A percentile compares a stretch with the other conserved stretches of the same genome.
phyloP scores from a whole-genome alignment of 2,329 filamentous ascomycete species.

The Alternaria alternata region DNA sequence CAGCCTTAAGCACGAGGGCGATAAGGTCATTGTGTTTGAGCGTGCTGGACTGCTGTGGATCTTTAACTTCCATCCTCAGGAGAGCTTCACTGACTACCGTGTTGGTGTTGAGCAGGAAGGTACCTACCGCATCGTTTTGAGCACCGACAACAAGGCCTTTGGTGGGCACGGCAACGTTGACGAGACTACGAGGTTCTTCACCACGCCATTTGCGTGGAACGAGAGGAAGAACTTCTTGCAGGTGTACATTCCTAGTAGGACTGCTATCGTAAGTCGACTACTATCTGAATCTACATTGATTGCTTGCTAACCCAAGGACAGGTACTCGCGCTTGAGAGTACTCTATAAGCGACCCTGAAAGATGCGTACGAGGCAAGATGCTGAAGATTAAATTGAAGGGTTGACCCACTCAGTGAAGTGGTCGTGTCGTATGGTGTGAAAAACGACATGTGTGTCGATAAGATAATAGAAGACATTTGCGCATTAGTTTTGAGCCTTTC shows the following conservation, averaged over 20 bases:
- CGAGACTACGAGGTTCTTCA: slow-evolving; percentile 87
- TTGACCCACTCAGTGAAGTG: neutral
- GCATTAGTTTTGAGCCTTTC: neutral
- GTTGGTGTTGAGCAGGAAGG: slow-evolving; percentile 86
- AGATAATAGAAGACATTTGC: neutral
- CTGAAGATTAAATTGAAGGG: neutral
- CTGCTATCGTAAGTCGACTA: slow-evolving; percentile 71
- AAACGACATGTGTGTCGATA: neutral
- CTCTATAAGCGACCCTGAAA: slow-evolving; percentile 25
- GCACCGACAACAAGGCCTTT: slow-evolving; percentile 78
- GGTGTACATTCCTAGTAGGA: slow-evolving; percentile 85
- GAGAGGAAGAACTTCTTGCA: slow-evolving; percentile 88
- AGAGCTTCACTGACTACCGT: slow-evolving; percentile 90
- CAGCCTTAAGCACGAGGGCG: slow-evolving; percentile 88
- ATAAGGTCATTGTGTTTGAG: slow-evolving; percentile 97
- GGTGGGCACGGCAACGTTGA: slow-evolving; percentile 83
- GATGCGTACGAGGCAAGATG: neutral
- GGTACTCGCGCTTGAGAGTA: slow-evolving; percentile 39
- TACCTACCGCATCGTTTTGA: slow-evolving; percentile 86
- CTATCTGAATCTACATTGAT: neutral
- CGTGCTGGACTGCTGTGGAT: slow-evolving; percentile 88
- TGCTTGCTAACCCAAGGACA: neutral
- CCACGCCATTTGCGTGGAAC: slow-evolving; percentile 90
- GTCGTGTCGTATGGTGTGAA: neutral
- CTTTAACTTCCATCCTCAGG: slow-evolving; percentile 91